Evolutionary conservation across 2,329 filamentous ascomycete genomes (phyloP).

Genomic region (Intubia oerlemansii): DNA sequence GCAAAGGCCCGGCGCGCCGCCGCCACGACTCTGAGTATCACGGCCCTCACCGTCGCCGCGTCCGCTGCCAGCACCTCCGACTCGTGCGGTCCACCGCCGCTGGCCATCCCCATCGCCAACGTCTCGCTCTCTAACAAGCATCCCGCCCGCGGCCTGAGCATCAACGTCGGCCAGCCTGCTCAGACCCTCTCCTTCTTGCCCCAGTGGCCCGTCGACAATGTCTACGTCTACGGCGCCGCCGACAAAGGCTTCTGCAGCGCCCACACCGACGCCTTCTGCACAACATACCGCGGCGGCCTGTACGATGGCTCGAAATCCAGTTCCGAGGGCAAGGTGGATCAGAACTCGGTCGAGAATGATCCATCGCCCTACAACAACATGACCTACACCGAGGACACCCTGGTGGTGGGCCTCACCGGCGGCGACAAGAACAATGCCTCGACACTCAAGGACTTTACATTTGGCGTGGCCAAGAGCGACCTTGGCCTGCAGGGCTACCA

Average conservation of each 20-base stretch:
- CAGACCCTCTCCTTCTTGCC: slow-evolving; percentile 1
- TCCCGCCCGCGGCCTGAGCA: slow-evolving; percentile 1
- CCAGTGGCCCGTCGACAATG: slow-evolving; percentile 6
- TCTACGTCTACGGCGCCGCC: slow-evolving; percentile 5
- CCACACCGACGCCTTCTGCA: slow-evolving; percentile 1
- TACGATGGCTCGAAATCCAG: too few species aligned
- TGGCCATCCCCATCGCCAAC: slow-evolving; percentile 2
- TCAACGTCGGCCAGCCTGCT: neutral
- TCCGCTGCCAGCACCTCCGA: too few species aligned
- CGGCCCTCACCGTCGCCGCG: too few species aligned
- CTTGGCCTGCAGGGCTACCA: slow-evolving; percentile 9
- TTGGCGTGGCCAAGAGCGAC: slow-evolving; percentile 9
- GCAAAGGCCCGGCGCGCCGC: neutral
- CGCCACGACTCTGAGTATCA: too few species aligned
- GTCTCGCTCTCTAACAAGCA: slow-evolving; percentile 2
- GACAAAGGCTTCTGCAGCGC: slow-evolving; percentile 4
- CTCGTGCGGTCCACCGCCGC: neutral
- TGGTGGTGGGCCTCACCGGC: slow-evolving; percentile 5
- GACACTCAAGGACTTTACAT: slow-evolving; percentile 5
- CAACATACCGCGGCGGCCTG: slow-evolving; percentile 5
- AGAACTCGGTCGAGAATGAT: slow-evolving; percentile 2
- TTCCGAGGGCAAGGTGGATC: neutral
- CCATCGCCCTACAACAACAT: neutral
- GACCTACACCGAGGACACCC: neutral
- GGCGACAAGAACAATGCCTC: slow-evolving; percentile 1